Base-by-base conservation (phyloP, 1,284 basidiomycete genomes). In the Naganishia albida region DNA sequence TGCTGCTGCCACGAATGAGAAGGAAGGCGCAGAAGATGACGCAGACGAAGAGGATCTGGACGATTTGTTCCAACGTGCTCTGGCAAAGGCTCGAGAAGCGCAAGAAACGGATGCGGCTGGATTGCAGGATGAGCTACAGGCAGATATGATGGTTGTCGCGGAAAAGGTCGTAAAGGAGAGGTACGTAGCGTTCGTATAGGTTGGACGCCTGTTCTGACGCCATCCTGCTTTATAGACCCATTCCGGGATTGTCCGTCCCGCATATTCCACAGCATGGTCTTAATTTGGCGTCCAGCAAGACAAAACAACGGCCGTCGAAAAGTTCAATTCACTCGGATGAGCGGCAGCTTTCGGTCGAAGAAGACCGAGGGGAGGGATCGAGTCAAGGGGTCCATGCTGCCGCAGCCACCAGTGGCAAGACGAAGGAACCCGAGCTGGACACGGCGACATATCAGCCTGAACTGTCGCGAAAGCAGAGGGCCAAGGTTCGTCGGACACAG, bases 11-110 rank as follows among this genome's bases (percentile, higher is more conserved):
- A 50, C 57, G n/a, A 34, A 4, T 6, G 34, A 4, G 34, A 34
- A 6, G 6, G 59, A 60, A 3, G 44, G 13, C 18, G 50, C 38
- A 15, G 59, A 53, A 23, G 50, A 53, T 4, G 67, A 68, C 7
- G 68, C 69, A 28, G 69, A 73, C 43, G 70, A 82, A 50, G 86
- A 86, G 71, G 86, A 86, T 66, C 80, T 91, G 1, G 82, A 87
- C 44, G 84, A 83, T 12, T 78, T 90, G 0, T 78, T 91, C 15
- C 30, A 83, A 84, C 71, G 85, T 81, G 72, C 88, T 85, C 26
- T 82, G 82, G 70, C 77, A 78, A 70, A 85, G 82, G 77, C 84
- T 81, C 49, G 77, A 73, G 49, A 76, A 74, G 68, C 77, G 71
- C 53, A 71, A 69, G 30, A 68, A 63, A 43, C 63, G 64, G 49